Base-by-base conservation (phyloP, 2,329 filamentous ascomycete species). In the Parastagonospora nodorum region DNA sequence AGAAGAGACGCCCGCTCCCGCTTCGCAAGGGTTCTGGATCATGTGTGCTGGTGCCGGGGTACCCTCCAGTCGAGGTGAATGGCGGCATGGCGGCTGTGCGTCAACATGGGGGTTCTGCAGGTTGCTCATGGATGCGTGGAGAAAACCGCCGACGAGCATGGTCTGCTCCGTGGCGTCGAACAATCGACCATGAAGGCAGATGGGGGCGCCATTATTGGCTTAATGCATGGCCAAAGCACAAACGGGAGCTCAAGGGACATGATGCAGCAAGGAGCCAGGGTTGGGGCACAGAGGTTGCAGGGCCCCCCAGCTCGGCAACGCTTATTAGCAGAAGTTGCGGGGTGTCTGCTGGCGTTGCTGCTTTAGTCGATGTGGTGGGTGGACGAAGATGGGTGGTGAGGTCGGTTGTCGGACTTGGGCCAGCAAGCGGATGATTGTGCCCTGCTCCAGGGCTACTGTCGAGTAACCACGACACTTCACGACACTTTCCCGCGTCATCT, bases 141-240 rank as follows among this genome's bases (percentile, higher is more conserved):
- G 69, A 69, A 74, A 73, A 72, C 59, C 68, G 71, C 71, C 71
- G 70, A 73, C 67, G 58, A 70, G 61, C 71, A 69, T 67, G 67
- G 69, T 54, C 61, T 71, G 58, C 64, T 68, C 64, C 64, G 68
- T 72, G 69, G 69, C 69, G 71, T 71, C 54, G 58, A 67, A 64
- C 61, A 62, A 69, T 65, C 60, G 62, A 64, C 60, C 55, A 63
- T 68, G 59, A 61, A 70, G 59, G 57, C 63, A 62, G 65, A 67
- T 63, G 61, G 59, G 58, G 61, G 58, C 57, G 59, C 63, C 61
- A 66, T 68, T 66, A 71, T 71, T 74, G 72, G 72, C 60, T 53
- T 66, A 64, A 65, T 60, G 60, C 62, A 66, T 63, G 63, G 55
- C 60, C 61, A 58, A 58, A 63, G 63, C 64, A 64, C 59, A 66